Conservation (phyloP, 257 asterid species). For the Nicotiana attenuata region DNA sequence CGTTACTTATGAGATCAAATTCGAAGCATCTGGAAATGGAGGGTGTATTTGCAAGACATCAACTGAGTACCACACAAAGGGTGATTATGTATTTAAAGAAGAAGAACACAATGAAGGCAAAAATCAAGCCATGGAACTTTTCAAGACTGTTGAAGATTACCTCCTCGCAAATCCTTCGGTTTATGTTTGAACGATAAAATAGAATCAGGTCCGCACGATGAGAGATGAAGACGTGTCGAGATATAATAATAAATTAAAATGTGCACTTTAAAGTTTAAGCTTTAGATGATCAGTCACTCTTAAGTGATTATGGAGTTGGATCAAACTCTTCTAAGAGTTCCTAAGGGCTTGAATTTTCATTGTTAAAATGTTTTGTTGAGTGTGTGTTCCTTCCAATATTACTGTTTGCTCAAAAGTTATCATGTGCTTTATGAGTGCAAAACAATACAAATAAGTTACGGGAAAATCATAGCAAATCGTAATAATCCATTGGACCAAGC, state of each 20-base stretch:
- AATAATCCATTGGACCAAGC: no score
- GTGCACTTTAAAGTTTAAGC: no score
- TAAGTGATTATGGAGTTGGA: no score
- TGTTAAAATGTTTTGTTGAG: not conserved
- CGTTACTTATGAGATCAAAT: slow-evolving; percentile 19
- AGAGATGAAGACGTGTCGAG: not conserved
- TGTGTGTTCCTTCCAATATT: slow-evolving; percentile 6
- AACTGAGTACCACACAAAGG: slow-evolving; percentile 28
- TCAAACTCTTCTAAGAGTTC: not conserved
- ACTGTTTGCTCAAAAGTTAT: no score
- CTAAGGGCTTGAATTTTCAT: not conserved
- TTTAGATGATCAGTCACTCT: no score
- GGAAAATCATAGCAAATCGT: no score
- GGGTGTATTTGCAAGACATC: slow-evolving; percentile 27
- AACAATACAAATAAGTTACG: no score
- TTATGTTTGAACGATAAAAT: slow-evolving; percentile 3
- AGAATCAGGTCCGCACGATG: no score
- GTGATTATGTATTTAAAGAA: slow-evolving; percentile 20
- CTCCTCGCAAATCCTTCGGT: slow-evolving; percentile 23
- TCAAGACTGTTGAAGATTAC: slow-evolving; percentile 31
- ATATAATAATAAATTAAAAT: not conserved
- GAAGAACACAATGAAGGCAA: slow-evolving; percentile 35
- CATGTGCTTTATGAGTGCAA: no score
- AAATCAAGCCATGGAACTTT: slow-evolving; percentile 16
- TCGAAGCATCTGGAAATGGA: slow-evolving; percentile 27